Evolutionary conservation across 306 rosid genomes (phyloP).

Genomic region (Clitoria ternatea): DNA sequence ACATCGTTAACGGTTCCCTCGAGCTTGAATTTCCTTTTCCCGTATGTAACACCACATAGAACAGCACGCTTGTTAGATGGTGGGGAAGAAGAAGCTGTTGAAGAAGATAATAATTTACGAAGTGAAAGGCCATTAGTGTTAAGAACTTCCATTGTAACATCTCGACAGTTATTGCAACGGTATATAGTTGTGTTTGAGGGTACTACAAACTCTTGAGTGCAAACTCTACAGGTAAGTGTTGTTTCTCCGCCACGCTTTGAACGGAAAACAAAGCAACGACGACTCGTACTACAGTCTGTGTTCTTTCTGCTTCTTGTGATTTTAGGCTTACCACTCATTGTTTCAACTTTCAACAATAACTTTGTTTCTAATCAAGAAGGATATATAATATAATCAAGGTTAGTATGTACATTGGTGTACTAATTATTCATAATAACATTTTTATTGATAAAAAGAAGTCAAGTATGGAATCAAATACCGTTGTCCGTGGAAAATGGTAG

Average conservation of each 20-base stretch:
- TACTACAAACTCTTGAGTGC: not conserved
- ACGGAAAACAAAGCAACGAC: not conserved
- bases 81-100: not conserved
- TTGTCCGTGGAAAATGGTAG: not conserved
- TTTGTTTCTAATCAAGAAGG: not conserved
- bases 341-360: not conserved
- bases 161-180: conserved; percentile 3
- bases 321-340: not conserved
- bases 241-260: not conserved
- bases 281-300: not conserved
- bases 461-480: not conserved
- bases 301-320: not conserved
- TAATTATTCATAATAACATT: no score
- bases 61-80: conserved; percentile 48
- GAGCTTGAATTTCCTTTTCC: conserved; percentile 38
- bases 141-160: not conserved
- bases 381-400: not conserved
- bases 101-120: not conserved
- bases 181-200: not conserved
- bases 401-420: not conserved
- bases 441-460: not conserved
- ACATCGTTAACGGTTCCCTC: conserved; percentile 62
- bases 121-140: not conserved
- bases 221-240: conserved; percentile 2
- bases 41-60: conserved; percentile 66